Evolutionary conservation across 306 rosid genomes (phyloP).

Genomic region (Trifolium fragiferum): DNA sequence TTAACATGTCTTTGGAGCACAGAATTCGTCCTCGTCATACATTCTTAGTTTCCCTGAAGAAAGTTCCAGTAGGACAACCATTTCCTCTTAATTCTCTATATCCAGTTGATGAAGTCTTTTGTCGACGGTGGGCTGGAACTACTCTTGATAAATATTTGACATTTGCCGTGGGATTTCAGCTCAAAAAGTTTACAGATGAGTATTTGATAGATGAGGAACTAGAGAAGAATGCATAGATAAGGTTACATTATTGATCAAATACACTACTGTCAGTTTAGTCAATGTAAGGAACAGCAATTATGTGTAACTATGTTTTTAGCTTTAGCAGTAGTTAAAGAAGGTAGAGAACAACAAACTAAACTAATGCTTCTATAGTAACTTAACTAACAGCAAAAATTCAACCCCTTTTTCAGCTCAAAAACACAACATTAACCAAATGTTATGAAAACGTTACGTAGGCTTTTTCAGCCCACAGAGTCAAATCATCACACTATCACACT

Average conservation of each 20-base stretch:
- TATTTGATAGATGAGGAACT: too few species aligned
- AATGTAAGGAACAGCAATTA: too few species aligned
- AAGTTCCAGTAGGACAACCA: constrained; percentile 88
- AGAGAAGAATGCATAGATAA: too few species aligned
- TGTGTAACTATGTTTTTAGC: too few species aligned
- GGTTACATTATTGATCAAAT: too few species aligned
- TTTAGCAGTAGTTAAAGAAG: too few species aligned
- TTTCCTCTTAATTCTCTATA: constrained; percentile 88
- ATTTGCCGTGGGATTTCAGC: constrained; percentile 74
- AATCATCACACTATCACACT: constrained; percentile 53
- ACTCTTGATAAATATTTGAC: constrained; percentile 84
- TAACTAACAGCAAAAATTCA: too few species aligned
- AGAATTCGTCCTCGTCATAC: constrained; percentile 98
- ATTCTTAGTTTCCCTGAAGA: constrained; percentile 89
- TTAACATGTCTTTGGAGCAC: constrained; percentile 93
- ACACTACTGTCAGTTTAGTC: too few species aligned
- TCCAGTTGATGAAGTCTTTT: constrained; percentile 90
- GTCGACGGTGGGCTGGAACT: constrained; percentile 94
- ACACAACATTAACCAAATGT: too few species aligned
- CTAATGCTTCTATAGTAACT: too few species aligned
- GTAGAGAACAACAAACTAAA: too few species aligned
- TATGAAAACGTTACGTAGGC: constrained; percentile 52
- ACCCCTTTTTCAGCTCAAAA: too few species aligned
- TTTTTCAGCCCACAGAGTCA: constrained; percentile 37
- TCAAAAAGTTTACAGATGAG: constrained; percentile 76